Evolutionary conservation across 2,329 filamentous ascomycete genomes (phyloP).

Genomic region (Pseudogymnoascus sp.): DNA sequence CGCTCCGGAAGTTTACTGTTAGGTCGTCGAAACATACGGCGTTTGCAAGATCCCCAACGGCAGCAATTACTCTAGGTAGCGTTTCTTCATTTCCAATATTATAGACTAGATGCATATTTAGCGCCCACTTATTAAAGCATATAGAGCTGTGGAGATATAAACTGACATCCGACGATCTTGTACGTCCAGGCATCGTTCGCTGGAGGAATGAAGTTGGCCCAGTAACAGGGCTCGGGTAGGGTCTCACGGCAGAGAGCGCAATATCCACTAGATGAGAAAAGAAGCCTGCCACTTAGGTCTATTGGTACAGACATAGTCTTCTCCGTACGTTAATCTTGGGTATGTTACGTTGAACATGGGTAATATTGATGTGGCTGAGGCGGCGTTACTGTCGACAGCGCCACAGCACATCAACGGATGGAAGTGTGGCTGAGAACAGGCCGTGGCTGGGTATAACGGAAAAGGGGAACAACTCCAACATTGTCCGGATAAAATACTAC

Average conservation of each 20-base stretch:
- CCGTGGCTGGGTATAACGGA: neutral
- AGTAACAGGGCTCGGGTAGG: neutral
- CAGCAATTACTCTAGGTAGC: neutral
- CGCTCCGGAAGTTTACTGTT: neutral
- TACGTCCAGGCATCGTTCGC: neutral
- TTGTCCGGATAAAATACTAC: neutral
- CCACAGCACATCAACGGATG: neutral
- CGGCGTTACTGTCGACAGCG: neutral
- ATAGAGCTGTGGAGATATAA: neutral
- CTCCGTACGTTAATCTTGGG: neutral
- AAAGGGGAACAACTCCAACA: neutral
- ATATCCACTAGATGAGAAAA: neutral
- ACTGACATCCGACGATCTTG: constrained; percentile 7
- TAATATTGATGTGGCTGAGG: neutral
- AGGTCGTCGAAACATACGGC: neutral
- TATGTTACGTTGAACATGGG: neutral
- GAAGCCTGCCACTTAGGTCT: neutral
- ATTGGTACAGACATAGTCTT: neutral
- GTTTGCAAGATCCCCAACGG: neutral
- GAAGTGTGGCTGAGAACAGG: neutral
- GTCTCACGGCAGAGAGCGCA: constrained; percentile 1
- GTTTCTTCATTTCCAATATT: neutral
- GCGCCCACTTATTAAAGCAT: neutral
- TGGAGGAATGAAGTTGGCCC: neutral
- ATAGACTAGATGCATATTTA: neutral